These are phyloP conservation scores for Phytophthora pluvialis DNA, from an alignment of 352 stramenopile species.

Conservation along the genomic window DNA sequence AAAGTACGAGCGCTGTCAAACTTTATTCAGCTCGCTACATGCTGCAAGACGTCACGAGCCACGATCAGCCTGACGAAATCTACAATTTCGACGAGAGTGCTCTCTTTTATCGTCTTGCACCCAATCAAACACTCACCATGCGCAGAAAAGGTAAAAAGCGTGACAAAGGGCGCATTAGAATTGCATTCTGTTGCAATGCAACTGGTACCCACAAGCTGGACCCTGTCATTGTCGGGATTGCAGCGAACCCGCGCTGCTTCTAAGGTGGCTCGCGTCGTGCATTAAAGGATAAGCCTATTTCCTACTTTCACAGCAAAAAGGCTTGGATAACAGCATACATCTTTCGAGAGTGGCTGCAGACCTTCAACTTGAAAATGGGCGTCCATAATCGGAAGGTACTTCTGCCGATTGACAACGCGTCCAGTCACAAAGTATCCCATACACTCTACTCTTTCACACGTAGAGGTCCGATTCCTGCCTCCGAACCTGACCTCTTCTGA, in stretches of 20 bases:
- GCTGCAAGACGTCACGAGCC: not conserved
- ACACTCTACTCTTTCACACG: not conserved
- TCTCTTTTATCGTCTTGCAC: not conserved
- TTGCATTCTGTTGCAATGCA: not conserved
- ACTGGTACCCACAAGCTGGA: not conserved
- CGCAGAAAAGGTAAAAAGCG: not conserved
- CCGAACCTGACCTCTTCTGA: not conserved
- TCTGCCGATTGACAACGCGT: not conserved
- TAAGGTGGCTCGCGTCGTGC: not conserved
- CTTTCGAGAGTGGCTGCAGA: not conserved
- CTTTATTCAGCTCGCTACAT: not conserved
- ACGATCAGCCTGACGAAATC: not conserved
- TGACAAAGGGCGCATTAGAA: not conserved
- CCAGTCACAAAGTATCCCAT: not conserved
- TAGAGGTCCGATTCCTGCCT: not conserved
- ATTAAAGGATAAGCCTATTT: not conserved
- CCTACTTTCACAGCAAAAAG: not conserved
- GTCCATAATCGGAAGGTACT: not conserved
- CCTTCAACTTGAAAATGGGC: not conserved
- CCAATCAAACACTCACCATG: not conserved
- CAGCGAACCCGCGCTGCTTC: not conserved
- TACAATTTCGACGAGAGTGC: conserved; percentile 4
- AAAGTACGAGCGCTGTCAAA: not conserved
- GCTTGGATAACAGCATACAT: not conserved
- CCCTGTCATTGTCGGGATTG: not conserved